These are phyloP conservation scores for Rhodotorula graminis DNA, from an alignment of 768 basidiomycete genomes.

Conservation along the genomic window DNA sequence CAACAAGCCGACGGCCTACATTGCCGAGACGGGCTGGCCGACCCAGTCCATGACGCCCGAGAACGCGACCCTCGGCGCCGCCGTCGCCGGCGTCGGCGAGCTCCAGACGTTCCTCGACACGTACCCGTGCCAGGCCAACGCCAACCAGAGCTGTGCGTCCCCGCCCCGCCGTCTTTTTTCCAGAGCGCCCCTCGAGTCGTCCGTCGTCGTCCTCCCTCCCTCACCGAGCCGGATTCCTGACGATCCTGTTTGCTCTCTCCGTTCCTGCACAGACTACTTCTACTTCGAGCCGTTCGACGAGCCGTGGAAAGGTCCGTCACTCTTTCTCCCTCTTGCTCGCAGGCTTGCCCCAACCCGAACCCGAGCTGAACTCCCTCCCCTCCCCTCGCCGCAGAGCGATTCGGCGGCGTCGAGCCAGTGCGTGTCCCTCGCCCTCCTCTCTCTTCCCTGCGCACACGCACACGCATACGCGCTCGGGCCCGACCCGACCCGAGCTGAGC, in stretches of 20 bases:
- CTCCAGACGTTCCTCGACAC: conserved; percentile 70
- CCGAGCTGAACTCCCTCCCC: no score
- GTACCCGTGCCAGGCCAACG: conserved; percentile 81
- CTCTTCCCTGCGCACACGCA: no score
- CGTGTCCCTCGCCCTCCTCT: neutral
- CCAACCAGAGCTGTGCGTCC: conserved; percentile 55
- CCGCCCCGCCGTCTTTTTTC: no score
- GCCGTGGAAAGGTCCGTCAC: conserved; percentile 43
- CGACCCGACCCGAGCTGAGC: no score
- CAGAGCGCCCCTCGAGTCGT: no score
- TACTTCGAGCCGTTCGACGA: conserved; percentile 30
- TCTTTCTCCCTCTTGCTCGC: no score
- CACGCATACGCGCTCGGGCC: no score
- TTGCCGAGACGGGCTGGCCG: conserved; percentile 75
- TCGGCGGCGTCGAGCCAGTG: conserved; percentile 13
- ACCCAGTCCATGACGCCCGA: conserved; percentile 43
- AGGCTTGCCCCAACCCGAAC: no score
- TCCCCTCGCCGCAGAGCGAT: no score
- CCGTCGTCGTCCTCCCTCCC: no score
- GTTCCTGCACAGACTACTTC: conserved; percentile 6
- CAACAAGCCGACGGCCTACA: conserved; percentile 76
- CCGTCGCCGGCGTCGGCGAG: conserved; percentile 27
- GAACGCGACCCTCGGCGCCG: conserved; percentile 26
- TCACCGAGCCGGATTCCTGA: no score
- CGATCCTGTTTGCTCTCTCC: no score